Evolutionary conservation across 1,284 basidiomycete species (phyloP).

Genomic region (Rhodotorula sp.): DNA sequence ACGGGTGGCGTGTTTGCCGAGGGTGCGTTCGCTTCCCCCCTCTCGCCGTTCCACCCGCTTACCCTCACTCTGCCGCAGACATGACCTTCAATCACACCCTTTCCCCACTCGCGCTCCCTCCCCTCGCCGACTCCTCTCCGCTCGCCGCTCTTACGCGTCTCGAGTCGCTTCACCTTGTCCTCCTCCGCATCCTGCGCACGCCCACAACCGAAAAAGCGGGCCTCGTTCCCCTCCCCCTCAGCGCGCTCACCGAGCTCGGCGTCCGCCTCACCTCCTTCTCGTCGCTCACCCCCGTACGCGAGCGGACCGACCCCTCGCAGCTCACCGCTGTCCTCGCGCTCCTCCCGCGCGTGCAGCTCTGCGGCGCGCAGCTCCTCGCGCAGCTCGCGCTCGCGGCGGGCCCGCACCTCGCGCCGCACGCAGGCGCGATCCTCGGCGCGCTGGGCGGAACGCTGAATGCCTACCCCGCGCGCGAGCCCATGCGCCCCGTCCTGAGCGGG

Average conservation of each 20-base stretch:
- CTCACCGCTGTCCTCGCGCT: constrained; percentile 1
- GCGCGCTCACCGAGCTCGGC: constrained; percentile 34
- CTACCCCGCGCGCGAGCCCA: constrained; percentile 29
- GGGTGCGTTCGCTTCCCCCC: constrained; percentile 12
- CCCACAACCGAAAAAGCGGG: constrained; percentile 37
- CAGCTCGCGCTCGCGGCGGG: constrained; percentile 24
- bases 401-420: constrained; percentile 10
- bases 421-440: constrained; percentile 4
- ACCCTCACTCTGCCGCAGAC: constrained; percentile 2
- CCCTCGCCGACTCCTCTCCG: constrained; percentile 7
- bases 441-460: constrained; percentile 19
- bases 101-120: constrained; percentile 29
- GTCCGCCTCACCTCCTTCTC: constrained; percentile 24
- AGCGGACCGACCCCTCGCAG: constrained; percentile 29
- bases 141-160: constrained; percentile 22
- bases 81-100: constrained; percentile 28
- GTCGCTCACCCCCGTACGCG: constrained; percentile 19
- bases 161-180: constrained; percentile 21
- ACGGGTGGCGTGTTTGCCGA: constrained; percentile 33
- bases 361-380: constrained; percentile 30
- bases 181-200: constrained; percentile 32
- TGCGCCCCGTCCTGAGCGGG: constrained; percentile 30
- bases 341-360: constrained; percentile 28
- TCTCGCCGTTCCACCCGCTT: too few relatives aligned
- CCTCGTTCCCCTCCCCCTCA: constrained; percentile 29